Evolutionary conservation across 139 green algal genomes (phyloP), one percentile per base, ranked within the genome.

Genomic region (Coelastrella sp.): DNA sequence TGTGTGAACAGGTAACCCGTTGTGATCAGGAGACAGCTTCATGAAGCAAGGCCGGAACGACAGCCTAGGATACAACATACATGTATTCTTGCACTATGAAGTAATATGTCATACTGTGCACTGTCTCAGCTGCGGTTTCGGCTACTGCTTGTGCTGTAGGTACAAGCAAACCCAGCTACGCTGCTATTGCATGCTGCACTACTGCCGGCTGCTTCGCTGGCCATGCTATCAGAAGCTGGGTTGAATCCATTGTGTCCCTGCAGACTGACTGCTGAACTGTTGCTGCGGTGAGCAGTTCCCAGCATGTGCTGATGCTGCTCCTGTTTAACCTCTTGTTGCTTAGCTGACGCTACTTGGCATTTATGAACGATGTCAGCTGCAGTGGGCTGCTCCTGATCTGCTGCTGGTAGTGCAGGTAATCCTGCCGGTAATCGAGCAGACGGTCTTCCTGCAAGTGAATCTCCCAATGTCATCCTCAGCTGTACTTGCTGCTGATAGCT

Each of bases 401-500:
- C 17, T 57, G 13, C 17, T 57, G 48, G 48, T 15, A 57, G 48
- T 64, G 6, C 53, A 64, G 53, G 7, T 27, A 27, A 21, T 5
- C 17, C 53, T n/a, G n/a, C n/a, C n/a, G n/a, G n/a, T n/a, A n/a
- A n/a, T n/a, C n/a, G n/a, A 64, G 53, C 53, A 64, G 53, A n/a
- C 11, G 53, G 21, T 3, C 30, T 64, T 19, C 21, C 5, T 64
- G 53, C 53, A 34, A 40, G 5, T 2, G 40, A 40, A 15, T 9
- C 66, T 40, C 45, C 72, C 45, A 79, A 30, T n/a, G 57, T 38
- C 5, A n/a, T 6, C 19, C 68, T 37, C 85, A 88, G 41, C 66
- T 69, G 68, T 78, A 30, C 25, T 76, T 86, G 83, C 60, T 89
- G 78, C 48, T 73, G 43, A 6, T 38, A n/a, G n/a, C 48, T 86